phyloP scores from a whole-genome alignment of 305 asterid species.

The Plantago coronopus region DNA sequence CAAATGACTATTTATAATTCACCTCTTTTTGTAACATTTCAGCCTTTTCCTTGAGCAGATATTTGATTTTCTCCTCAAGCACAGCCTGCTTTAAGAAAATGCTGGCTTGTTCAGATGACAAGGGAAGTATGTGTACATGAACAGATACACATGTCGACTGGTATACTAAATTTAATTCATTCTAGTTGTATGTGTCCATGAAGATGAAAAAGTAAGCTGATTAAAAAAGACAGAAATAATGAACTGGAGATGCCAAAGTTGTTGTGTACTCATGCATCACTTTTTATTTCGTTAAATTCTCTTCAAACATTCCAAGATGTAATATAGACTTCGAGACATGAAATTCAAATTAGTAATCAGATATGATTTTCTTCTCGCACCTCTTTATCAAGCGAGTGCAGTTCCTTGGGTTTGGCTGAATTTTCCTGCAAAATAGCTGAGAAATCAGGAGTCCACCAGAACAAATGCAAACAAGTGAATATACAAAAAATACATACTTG shows the following conservation, averaged over 20 bases:
- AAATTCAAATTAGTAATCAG: slow-evolving; percentile 9
- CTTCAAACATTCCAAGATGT: background rate
- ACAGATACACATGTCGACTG: no score
- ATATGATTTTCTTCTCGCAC: slow-evolving; percentile 28
- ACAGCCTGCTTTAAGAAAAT: slow-evolving; percentile 30
- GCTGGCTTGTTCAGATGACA: no score
- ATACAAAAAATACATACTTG: slow-evolving; percentile 27
- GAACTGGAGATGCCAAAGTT: no score
- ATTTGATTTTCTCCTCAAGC: slow-evolving; percentile 40
- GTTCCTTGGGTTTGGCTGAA: slow-evolving; percentile 35
- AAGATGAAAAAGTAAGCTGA: no score
- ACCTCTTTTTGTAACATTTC: slow-evolving; percentile 47
- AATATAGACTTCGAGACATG: slow-evolving; percentile 11
- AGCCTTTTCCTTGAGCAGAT: slow-evolving; percentile 39
- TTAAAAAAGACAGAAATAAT: no score
- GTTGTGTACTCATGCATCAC: no score
- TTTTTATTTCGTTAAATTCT: no score
- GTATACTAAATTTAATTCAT: no score
- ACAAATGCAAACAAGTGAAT: slow-evolving; percentile 4
- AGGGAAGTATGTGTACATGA: no score
- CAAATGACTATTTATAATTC: slow-evolving; percentile 24
- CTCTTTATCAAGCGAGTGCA: slow-evolving; percentile 41
- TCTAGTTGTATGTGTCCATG: no score
- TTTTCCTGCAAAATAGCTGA: slow-evolving; percentile 27
- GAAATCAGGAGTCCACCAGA: slow-evolving; percentile 11